A percentile compares a stretch with the other conserved stretches of the same genome.
Evolutionary conservation across 2,329 filamentous ascomycete genomes (phyloP).

Genomic region (Pyrenophora tritici-repentis): DNA sequence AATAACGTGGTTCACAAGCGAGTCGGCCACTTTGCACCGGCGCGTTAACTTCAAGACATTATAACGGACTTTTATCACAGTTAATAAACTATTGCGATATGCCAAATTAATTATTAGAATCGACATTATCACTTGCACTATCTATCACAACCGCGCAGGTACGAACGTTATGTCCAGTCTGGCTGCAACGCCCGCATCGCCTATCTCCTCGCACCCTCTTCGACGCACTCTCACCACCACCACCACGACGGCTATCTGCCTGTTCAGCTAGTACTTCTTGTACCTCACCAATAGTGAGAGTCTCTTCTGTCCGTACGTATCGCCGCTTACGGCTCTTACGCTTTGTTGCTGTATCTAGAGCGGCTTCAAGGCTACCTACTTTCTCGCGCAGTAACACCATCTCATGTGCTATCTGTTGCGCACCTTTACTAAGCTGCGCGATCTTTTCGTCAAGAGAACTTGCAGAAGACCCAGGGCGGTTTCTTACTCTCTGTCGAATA

Average conservation of each 20-base stretch:
- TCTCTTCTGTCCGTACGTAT: too few relatives aligned
- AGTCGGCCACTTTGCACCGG: too few relatives aligned
- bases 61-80: too few relatives aligned
- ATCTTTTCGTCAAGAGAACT: conserved; percentile 6
- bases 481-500: too few relatives aligned
- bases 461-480: too few relatives aligned
- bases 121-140: conserved; percentile 12
- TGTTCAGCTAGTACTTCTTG: too few relatives aligned
- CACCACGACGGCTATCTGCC: neutral
- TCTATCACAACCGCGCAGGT: conserved; percentile 7
- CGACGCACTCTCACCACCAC: conserved; percentile 3
- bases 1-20: too few relatives aligned
- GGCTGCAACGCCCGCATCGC: conserved; percentile 12
- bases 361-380: neutral
- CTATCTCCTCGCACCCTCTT: conserved; percentile 13
- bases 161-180: conserved; percentile 13
- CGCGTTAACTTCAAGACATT: too few relatives aligned
- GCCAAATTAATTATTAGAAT: too few relatives aligned
- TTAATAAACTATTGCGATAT: too few relatives aligned
- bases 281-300: too few relatives aligned
- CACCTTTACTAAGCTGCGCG: conserved; percentile 13
- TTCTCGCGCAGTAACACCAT: conserved; percentile 12
- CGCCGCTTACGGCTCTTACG: neutral
- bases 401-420: conserved; percentile 6
- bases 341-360: neutral